phyloP scores from a whole-genome alignment of 2,329 filamentous ascomycete species.

The Botryosphaeria dothidea region DNA sequence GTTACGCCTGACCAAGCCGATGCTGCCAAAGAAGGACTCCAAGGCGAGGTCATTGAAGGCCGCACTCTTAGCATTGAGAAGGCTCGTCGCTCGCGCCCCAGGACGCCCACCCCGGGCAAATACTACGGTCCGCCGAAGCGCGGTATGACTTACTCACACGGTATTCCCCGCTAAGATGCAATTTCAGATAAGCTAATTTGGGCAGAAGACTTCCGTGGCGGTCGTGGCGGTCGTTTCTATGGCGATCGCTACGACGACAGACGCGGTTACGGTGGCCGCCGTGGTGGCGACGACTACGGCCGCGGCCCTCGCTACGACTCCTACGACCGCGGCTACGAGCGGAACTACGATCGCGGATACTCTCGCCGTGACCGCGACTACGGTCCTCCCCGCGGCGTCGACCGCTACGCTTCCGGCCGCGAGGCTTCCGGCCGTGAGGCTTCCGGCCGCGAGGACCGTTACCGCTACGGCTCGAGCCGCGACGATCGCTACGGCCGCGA shows the following conservation, averaged over 20 bases:
- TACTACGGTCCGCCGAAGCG: slow-evolving; percentile 99
- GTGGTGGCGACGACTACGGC: slow-evolving; percentile 48
- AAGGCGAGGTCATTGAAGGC: slow-evolving; percentile 93
- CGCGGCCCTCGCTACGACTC: slow-evolving; percentile 43
- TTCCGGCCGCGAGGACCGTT: slow-evolving; percentile 51
- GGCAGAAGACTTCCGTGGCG: slow-evolving; percentile 47
- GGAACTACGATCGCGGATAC: slow-evolving; percentile 42
- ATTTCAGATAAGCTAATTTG: slow-evolving; percentile 14
- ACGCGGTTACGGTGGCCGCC: slow-evolving; percentile 42
- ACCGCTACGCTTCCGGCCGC: slow-evolving; percentile 37
- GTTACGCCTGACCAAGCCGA: slow-evolving; percentile 91
- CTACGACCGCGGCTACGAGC: slow-evolving; percentile 33
- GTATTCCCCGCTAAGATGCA: background rate
- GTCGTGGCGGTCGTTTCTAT: slow-evolving; percentile 45
- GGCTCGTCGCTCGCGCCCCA: slow-evolving; percentile 89
- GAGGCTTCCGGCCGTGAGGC: slow-evolving; percentile 32
- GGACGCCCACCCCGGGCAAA: slow-evolving; percentile 96
- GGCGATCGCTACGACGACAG: slow-evolving; percentile 49
- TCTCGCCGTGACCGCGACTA: slow-evolving; percentile 40
- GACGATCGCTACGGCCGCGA: slow-evolving; percentile 58
- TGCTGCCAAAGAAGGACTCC: slow-evolving; percentile 92
- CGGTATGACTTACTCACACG: slow-evolving; percentile 59
- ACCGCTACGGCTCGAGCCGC: slow-evolving; percentile 39
- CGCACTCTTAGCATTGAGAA: slow-evolving; percentile 98
- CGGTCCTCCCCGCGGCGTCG: slow-evolving; percentile 37